A percentile compares a stretch with the other conserved stretches of the same genome.
Evolutionary conservation across 164 flowering plant genomes (phyloP).

Genomic region (Akebia trifoliata): DNA sequence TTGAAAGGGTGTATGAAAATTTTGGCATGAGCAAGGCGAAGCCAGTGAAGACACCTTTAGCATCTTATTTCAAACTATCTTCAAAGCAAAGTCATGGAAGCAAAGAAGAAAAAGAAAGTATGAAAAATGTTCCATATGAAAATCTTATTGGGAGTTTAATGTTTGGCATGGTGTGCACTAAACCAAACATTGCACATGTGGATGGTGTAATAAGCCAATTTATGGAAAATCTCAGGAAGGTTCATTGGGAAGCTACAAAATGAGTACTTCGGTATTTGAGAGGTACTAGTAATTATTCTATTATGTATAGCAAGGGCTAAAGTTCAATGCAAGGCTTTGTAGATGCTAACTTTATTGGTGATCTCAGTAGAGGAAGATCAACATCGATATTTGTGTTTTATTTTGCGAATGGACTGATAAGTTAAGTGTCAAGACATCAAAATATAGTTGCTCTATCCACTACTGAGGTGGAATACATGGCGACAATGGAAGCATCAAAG

Average conservation of each 20-base stretch:
- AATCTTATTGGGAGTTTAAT: no score
- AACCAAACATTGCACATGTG: neutral
- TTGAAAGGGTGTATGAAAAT: neutral
- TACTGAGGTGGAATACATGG: no score
- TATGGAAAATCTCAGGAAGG: neutral
- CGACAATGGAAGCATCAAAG: no score
- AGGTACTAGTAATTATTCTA: neutral
- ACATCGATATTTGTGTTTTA: neutral
- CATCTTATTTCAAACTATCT: neutral
- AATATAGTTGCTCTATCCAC: no score
- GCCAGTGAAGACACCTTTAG: no score
- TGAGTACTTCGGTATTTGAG: no score
- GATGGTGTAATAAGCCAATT: neutral
- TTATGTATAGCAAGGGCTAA: neutral
- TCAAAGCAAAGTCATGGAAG: neutral
- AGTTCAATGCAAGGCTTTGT: neutral
- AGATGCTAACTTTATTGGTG: neutral
- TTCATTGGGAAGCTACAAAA: slow-evolving; percentile 1
- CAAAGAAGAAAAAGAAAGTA: no score
- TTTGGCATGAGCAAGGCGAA: neutral
- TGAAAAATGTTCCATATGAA: no score
- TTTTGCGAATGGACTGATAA: no score
- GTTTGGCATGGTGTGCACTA: neutral
- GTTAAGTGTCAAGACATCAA: no score
- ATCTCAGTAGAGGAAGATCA: neutral